Percentiles rank a stretch among this genome's conserved stretches.
Evolutionary conservation across 202 grass and related monocot species (phyloP).

Genomic region (Elaeis oleifera): DNA sequence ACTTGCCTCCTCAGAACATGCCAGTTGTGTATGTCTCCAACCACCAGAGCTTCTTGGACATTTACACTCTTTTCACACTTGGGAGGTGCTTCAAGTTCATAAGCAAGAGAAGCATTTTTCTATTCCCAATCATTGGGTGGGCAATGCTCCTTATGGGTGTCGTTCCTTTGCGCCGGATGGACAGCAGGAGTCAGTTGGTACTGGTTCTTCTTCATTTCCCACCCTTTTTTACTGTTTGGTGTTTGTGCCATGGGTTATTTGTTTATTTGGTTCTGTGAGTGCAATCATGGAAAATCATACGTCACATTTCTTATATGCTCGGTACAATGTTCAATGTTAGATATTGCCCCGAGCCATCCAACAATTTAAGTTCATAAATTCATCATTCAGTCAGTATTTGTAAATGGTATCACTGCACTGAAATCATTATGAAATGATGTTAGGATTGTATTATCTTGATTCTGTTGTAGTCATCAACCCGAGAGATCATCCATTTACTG

Average conservation of each 20-base stretch:
- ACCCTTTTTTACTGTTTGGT: constrained; percentile 1
- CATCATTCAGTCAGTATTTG: too few relatives aligned
- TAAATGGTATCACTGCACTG: too few relatives aligned
- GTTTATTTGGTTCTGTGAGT: too few relatives aligned
- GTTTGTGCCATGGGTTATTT: constrained; percentile 4
- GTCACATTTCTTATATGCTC: too few relatives aligned
- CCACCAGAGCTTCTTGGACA: constrained; percentile 94
- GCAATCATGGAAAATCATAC: too few relatives aligned
- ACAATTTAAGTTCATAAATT: too few relatives aligned
- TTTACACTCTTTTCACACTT: constrained; percentile 77
- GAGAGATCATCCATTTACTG: too few relatives aligned
- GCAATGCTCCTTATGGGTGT: constrained; percentile 93
- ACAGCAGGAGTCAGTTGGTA: constrained; percentile 94
- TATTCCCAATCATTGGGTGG: constrained; percentile 92
- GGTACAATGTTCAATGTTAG: too few relatives aligned
- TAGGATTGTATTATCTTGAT: too few relatives aligned
- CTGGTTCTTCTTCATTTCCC: constrained; percentile 11
- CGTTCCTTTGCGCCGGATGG: constrained; percentile 74
- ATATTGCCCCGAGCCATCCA: too few relatives aligned
- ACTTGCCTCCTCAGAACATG: constrained; percentile 53
- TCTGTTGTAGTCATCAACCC: too few relatives aligned
- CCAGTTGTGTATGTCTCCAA: constrained; percentile 92
- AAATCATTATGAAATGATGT: too few relatives aligned
- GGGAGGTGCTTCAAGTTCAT: constrained; percentile 93
- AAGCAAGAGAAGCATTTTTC: constrained; percentile 98